Evolutionary conservation across 2,329 filamentous ascomycete species (phyloP).

Genomic region (Phoma sp.): DNA sequence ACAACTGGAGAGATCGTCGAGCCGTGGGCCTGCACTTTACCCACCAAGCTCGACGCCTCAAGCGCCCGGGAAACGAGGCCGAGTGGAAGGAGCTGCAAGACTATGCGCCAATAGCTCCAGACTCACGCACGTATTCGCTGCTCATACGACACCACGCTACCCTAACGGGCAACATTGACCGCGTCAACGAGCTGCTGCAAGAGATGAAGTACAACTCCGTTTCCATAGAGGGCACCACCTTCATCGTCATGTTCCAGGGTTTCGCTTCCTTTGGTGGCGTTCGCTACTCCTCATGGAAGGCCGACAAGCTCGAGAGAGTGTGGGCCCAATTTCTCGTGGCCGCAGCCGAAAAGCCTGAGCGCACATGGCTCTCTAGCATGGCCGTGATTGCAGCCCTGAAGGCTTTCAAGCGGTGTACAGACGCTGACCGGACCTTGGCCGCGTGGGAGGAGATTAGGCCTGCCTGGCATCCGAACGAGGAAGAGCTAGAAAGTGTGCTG

Average conservation of each 20-base stretch:
- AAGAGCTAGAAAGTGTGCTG: slow-evolving; percentile 42
- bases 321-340: slow-evolving; percentile 39
- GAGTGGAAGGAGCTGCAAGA: slow-evolving; percentile 69
- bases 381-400: slow-evolving; percentile 40
- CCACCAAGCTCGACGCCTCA: slow-evolving; percentile 50
- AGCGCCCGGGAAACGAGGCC: slow-evolving; percentile 55
- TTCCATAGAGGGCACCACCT: slow-evolving; percentile 76
- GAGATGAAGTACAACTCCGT: slow-evolving; percentile 78
- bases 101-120: slow-evolving; percentile 70
- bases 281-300: slow-evolving; percentile 73
- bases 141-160: slow-evolving; percentile 77
- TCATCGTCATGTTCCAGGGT: slow-evolving; percentile 80
- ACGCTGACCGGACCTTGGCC: slow-evolving; percentile 58
- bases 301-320: slow-evolving; percentile 63
- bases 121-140: slow-evolving; percentile 79
- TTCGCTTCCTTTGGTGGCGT: slow-evolving; percentile 76
- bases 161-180: slow-evolving; percentile 72
- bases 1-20: slow-evolving; percentile 52
- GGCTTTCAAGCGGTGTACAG: slow-evolving; percentile 69
- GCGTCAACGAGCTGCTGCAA: slow-evolving; percentile 72
- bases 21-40: slow-evolving; percentile 57
- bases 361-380: slow-evolving; percentile 38
- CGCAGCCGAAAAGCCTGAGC: slow-evolving; percentile 25
- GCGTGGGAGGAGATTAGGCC: slow-evolving; percentile 58
- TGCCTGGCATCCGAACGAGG: slow-evolving; percentile 47